Evolutionary conservation across 2,329 filamentous ascomycete genomes (phyloP), one percentile per base, ranked within the genome.

Genomic region (Mycosphaerella sp.): DNA sequence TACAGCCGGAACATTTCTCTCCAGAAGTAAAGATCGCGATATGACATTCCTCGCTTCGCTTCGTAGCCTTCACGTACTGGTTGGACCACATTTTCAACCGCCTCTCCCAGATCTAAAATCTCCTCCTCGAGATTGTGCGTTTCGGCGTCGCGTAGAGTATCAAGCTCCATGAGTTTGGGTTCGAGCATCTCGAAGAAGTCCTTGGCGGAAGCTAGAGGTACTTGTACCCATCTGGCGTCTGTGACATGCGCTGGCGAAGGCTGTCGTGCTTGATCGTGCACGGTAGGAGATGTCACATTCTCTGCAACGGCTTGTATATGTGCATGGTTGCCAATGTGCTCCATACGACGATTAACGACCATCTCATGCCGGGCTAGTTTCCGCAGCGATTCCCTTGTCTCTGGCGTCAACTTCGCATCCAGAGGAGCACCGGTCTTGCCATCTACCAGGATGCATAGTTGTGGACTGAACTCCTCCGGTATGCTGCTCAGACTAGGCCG

Each of bases 1-100:
- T 95, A 95, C 0, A 91, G 71, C 53, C 89, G 83, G 62, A 95
- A 91, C 56, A 95, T 83, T 58, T 85, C 78, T 43, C 89, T 80
- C 89, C 89, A 95, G 34, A 78, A 78, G 47, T 82, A 80, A 18
- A 94, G 71, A 64, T 93, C 86, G 40, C 64, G 59, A 49, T 67
- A 66, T 53, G 59, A 64, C 47, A 67, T 54, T 14, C 55, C 54
- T 4, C 64, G 61, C 36, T 58, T 64, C n/a, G 62, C 59, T 55
- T 67, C 65, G 45, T 57, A 66, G 13, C 65, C 65, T 52, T 79
- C 77, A 16, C 80, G 78, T 48, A 79, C 78, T 2, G 86, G 86
- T 53, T 81, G 79, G 0, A 85, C 80, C 6, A 87, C 75, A 40
- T 74, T 73, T 21, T 80, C 75, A 17, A 95, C 77, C 27, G 84